Conservation (phyloP, 75 land plant genomes). For the Sequoia sempervirens region DNA sequence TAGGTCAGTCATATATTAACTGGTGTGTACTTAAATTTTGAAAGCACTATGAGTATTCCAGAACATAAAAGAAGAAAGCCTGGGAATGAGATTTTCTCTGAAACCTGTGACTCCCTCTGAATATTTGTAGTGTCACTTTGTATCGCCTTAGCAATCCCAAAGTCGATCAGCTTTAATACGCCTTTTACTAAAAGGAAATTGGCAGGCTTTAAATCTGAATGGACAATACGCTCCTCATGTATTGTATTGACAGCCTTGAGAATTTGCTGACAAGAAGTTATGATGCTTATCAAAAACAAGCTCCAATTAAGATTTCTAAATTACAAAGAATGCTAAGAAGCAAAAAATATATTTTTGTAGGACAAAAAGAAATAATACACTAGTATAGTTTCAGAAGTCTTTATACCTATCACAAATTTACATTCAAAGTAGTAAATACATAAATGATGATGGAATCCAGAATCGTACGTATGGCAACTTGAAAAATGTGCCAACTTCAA, state of each 20-base stretch:
- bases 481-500: background rate
- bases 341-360: background rate
- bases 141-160: slow-evolving; percentile 97
- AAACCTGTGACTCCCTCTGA: slow-evolving; percentile 89
- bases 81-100: background rate
- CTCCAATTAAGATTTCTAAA: background rate
- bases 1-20: background rate
- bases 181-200: slow-evolving; percentile 95
- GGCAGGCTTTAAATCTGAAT: slow-evolving; percentile 97
- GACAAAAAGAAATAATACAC: background rate
- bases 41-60: background rate
- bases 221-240: slow-evolving; percentile 97
- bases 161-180: slow-evolving; percentile 88
- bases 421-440: background rate
- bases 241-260: slow-evolving; percentile 89
- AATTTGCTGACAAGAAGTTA: slow-evolving; percentile 68
- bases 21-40: background rate
- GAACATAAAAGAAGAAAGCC: background rate
- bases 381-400: background rate
- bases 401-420: background rate
- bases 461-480: background rate
- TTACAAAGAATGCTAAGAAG: background rate
- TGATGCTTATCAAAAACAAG: background rate
- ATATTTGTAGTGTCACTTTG: slow-evolving; percentile 97
- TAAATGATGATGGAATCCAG: background rate